A percentile compares a stretch with the other conserved stretches of the same genome.
Conservation (phyloP, 2,329 filamentous ascomycete genomes). For the Colletotrichum limetticola region DNA sequence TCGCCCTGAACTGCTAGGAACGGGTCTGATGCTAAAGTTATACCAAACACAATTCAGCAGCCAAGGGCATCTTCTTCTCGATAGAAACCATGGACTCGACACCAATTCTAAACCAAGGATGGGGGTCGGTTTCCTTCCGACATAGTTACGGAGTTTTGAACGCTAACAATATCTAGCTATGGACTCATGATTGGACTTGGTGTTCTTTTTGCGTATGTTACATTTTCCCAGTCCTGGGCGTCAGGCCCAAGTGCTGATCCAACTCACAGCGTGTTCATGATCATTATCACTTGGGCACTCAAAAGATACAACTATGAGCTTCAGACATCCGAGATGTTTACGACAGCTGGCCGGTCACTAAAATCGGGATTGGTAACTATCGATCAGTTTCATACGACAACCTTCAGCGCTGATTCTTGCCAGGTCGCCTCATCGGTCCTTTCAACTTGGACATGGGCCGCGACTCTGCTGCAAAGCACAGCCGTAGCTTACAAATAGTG, state of each 20-base stretch:
- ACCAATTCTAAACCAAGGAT: slow-evolving; percentile 31
- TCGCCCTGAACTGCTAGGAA: neutral
- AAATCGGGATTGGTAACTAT: slow-evolving; percentile 79
- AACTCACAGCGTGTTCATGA: slow-evolving; percentile 45
- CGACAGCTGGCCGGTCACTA: slow-evolving; percentile 85
- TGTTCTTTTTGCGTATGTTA: slow-evolving; percentile 29
- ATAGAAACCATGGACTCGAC: slow-evolving; percentile 21
- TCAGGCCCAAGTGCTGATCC: no score
- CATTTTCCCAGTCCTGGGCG: neutral
- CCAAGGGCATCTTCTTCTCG: no score
- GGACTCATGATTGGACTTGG: slow-evolving; percentile 35
- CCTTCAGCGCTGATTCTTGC: neutral
- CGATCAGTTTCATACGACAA: rapidly evolving
- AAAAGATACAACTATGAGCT: slow-evolving; percentile 73
- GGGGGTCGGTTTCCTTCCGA: slow-evolving; percentile 19
- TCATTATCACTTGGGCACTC: slow-evolving; percentile 75
- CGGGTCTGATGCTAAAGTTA: no score
- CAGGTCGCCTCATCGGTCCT: slow-evolving; percentile 84
- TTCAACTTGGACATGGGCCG: slow-evolving; percentile 93
- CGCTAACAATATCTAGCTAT: slow-evolving; percentile 16
- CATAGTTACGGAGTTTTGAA: no score
- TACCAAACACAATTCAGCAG: no score
- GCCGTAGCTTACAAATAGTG: slow-evolving; percentile 83
- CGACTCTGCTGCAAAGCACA: slow-evolving; percentile 81
- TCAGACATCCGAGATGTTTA: slow-evolving; percentile 94